Evolutionary conservation across 2,329 filamentous ascomycete genomes (phyloP), one percentile per base, ranked within the genome.

Genomic region (Claviceps monticola): DNA sequence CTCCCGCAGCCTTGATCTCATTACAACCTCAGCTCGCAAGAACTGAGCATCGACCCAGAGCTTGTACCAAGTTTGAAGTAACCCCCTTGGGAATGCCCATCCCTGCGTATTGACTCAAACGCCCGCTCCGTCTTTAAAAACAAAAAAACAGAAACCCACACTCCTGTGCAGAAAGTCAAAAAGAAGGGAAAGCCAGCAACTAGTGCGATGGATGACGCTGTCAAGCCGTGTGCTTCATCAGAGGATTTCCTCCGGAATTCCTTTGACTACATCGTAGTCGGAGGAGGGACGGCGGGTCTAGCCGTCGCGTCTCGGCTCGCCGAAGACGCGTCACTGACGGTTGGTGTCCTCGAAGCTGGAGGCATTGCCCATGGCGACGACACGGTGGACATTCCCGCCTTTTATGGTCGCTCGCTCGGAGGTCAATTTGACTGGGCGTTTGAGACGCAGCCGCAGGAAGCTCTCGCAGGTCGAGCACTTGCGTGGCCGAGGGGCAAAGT

Each of bases 261-360:
- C 26, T 68, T 64, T 41, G 62, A 65, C 54, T 68, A 63, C 51
- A 56, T 78, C 41, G 59, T 80, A 52, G 62, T 78, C 21, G 76
- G 77, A 36, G 76, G 76, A 38, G 76, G 76, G 6, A 78, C 74
- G 6, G 74, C 74, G 14, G 76, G 76, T 16, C 64, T 79, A n/a
- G 69, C 68, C 1, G 63, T 79, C 7, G 74, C 73, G 9, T 63
- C 71, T 8, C 68, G 73, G 0, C 64, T 80, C 3, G 69, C 71
- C 1, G 71, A 75, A 53, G 46, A 54, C 38, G 49, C 56, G 2
- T 55, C 56, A 54, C 68, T 43, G 50, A 62, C 37, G 0, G 53
- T 67, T 14, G 65, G 63, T 4, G 61, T 67, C 2, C 53, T 67
- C 26, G 65, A 67, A 50, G 65, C 65, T 2, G 61, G 62, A 47